These are phyloP conservation scores for Lactarius akahatsu DNA, from an alignment of 768 basidiomycete species.

Conservation along the genomic window DNA sequence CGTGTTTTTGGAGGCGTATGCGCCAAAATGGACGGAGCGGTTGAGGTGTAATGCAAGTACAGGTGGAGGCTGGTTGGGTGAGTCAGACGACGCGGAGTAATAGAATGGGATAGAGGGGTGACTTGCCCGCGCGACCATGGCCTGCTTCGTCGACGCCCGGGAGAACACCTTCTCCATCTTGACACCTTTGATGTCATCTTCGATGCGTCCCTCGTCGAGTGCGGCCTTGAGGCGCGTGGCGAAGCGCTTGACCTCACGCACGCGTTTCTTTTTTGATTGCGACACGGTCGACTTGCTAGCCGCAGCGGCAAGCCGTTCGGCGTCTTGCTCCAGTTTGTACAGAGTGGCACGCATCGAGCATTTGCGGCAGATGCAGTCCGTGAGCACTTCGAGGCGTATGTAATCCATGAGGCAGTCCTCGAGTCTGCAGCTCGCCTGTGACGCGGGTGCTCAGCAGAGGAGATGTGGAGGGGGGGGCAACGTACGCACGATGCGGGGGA, in stretches of 20 bases:
- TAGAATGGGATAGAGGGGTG: neutral
- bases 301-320: conserved; percentile 48
- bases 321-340: conserved; percentile 59
- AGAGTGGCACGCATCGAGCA: conserved; percentile 85
- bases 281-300: conserved; percentile 47
- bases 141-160: conserved; percentile 78
- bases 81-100: neutral
- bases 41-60: conserved; percentile 90
- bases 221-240: conserved; percentile 59
- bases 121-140: conserved; percentile 87
- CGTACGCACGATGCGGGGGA: conserved; percentile 55
- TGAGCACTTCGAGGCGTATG: conserved; percentile 81
- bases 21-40: conserved; percentile 81
- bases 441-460: conserved; percentile 1
- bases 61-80: conserved; percentile 63
- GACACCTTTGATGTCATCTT: conserved; percentile 81
- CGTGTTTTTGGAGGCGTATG: conserved; percentile 77
- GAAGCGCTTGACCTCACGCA: conserved; percentile 68
- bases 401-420: conserved; percentile 88
- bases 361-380: conserved; percentile 90
- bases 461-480: conserved; percentile 40
- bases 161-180: conserved; percentile 76
- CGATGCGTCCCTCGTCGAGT: conserved; percentile 71
- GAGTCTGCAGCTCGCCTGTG: conserved; percentile 63
- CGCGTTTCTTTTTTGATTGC: conserved; percentile 70